phyloP scores from a whole-genome alignment of 371 early-diverging fungal genomes.

The Mortierella sp. region DNA sequence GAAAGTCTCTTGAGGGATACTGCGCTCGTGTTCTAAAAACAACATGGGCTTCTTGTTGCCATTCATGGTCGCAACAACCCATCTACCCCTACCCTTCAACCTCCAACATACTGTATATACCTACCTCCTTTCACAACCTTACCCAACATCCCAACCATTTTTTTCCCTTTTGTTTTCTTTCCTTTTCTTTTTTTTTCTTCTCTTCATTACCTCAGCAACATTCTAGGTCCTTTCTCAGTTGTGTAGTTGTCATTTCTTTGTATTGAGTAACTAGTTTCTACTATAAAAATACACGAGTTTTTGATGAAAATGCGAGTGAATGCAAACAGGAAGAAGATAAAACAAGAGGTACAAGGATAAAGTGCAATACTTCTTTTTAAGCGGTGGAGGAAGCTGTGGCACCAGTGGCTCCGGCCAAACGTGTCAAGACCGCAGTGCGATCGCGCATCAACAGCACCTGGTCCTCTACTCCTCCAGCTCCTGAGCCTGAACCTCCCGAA shows the following conservation, averaged over 20 bases:
- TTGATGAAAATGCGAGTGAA: background rate
- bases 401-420: conserved; percentile 1
- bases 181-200: background rate
- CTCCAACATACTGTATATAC: background rate
- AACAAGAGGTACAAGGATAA: background rate
- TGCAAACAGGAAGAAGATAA: background rate
- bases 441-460: conserved; percentile 30
- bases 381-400: conserved; percentile 6
- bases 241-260: background rate
- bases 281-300: conserved; percentile 10
- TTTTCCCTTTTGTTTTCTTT: background rate
- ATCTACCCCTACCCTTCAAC: background rate
- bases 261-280: background rate
- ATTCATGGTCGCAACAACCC: background rate
- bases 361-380: background rate
- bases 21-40: conserved; percentile 15
- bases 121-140: conserved; percentile 3
- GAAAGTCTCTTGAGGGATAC: conserved; percentile 30
- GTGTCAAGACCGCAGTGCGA: background rate
- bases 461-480: conserved; percentile 17
- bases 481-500: background rate
- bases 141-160: background rate
- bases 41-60: background rate
- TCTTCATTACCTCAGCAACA: background rate
- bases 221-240: background rate